phyloP scores from a whole-genome alignment of 768 basidiomycete genomes.

The Mycena sanguinolenta region DNA sequence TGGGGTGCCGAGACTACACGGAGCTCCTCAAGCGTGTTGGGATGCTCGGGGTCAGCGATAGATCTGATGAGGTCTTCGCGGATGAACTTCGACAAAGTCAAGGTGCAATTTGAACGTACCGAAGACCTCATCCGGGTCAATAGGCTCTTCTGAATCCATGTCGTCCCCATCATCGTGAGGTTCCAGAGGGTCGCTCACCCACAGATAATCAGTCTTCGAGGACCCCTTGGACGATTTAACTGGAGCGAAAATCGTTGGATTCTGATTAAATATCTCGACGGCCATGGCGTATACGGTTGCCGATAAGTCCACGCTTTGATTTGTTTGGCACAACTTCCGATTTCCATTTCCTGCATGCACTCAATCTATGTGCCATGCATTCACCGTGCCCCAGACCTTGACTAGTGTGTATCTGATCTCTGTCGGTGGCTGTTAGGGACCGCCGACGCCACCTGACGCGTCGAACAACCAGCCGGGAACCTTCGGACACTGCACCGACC shows the following conservation, averaged over 20 bases:
- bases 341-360: too few relatives aligned
- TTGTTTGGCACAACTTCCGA: too few relatives aligned
- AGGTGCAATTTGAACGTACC: conserved; percentile 60
- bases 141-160: conserved; percentile 62
- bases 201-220: conserved; percentile 65
- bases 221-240: conserved; percentile 54
- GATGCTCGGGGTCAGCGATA: conserved; percentile 96
- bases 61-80: conserved; percentile 88
- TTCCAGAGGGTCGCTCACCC: conserved; percentile 65
- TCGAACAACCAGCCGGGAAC: too few relatives aligned
- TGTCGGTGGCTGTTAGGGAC: too few relatives aligned
- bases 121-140: conserved; percentile 94
- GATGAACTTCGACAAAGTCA: conserved; percentile 4
- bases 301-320: too few relatives aligned
- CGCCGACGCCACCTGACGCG: too few relatives aligned
- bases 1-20: conserved; percentile 94
- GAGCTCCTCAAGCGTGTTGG: conserved; percentile 93
- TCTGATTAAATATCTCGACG: conserved; percentile 84
- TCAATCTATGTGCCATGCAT: too few relatives aligned
- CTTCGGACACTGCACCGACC: too few relatives aligned
- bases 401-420: too few relatives aligned
- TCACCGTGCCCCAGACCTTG: too few relatives aligned
- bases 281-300: conserved; percentile 61
- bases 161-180: conserved; percentile 66
- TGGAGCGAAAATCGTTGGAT: conserved; percentile 84